Conservation (phyloP, 805 yeast genomes). For the Kuraishia molischiana region DNA sequence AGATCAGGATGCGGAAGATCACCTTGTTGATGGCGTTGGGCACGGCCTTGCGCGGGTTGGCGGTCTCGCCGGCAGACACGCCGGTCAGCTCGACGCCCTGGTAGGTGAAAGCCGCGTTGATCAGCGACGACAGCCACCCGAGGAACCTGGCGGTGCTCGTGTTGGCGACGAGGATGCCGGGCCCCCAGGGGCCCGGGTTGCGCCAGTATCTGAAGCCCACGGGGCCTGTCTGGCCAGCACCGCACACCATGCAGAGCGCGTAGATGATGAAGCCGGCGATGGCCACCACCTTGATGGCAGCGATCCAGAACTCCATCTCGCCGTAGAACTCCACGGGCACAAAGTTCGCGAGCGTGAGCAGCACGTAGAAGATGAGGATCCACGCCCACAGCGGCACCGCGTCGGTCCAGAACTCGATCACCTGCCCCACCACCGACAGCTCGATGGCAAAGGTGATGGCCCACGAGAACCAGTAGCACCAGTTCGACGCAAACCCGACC, state of each 20-base stretch:
- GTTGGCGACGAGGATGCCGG: constrained; percentile 43
- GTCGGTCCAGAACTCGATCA: constrained; percentile 55
- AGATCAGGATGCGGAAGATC: constrained; percentile 51
- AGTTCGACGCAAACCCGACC: constrained; percentile 62
- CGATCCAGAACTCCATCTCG: constrained; percentile 70
- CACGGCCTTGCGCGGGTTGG: constrained; percentile 58
- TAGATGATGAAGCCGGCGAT: constrained; percentile 63
- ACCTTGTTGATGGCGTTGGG: constrained; percentile 69
- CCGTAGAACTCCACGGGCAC: constrained; percentile 66
- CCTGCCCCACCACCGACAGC: constrained; percentile 60
- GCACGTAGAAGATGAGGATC: constrained; percentile 57
- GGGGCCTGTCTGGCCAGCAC: constrained; percentile 60
- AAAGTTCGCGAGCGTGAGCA: constrained; percentile 43
- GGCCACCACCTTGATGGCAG: constrained; percentile 56
- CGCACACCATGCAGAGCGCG: constrained; percentile 63
- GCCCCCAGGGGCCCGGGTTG: constrained; percentile 70
- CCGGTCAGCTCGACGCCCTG: constrained; percentile 77
- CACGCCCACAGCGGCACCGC: constrained; percentile 66
- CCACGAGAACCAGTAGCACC: constrained; percentile 74
- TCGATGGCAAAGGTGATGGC: constrained; percentile 70
- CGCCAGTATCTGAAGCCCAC: constrained; percentile 78
- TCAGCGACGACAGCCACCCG: constrained; percentile 61
- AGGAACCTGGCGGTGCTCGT: constrained; percentile 47
- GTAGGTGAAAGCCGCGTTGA: constrained; percentile 71
- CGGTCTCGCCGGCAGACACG: constrained; percentile 65